Percentiles rank a stretch among this genome's conserved stretches.
Conservation (phyloP, 345 rosid genomes). For the Pseudoturritis turrita region DNA sequence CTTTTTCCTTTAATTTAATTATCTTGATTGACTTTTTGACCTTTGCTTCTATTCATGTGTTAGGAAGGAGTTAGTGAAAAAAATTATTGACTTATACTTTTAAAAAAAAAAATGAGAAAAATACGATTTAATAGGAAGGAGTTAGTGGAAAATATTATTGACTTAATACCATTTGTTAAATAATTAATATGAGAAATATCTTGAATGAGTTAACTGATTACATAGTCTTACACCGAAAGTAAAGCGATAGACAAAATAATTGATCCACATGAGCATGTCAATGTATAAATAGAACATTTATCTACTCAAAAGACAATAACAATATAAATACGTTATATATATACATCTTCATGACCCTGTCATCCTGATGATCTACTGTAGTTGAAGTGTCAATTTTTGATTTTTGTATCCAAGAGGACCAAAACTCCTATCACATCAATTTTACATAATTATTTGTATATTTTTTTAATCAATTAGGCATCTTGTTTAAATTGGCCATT, state of each 20-base stretch:
- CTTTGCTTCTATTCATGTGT: slow-evolving; percentile 8
- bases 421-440: background rate
- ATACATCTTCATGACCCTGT: background rate
- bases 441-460: background rate
- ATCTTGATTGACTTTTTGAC: background rate
- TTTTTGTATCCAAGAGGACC: background rate
- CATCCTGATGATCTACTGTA: background rate
- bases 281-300: background rate
- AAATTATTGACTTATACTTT: slow-evolving; percentile 6
- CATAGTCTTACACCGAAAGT: slow-evolving; percentile 15
- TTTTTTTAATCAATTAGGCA: background rate
- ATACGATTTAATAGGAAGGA: background rate
- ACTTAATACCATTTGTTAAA: too few species aligned
- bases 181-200: background rate
- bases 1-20: too few species aligned
- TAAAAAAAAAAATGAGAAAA: background rate
- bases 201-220: background rate
- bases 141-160: too few species aligned
- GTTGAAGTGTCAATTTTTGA: background rate
- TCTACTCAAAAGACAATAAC: background rate
- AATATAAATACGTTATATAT: background rate
- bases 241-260: slow-evolving; percentile 9
- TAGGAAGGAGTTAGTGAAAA: slow-evolving; percentile 21
- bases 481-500: background rate
- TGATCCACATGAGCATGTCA: background rate